Percentiles rank a stretch among this genome's conserved stretches.
phyloP scores from a whole-genome alignment of 306 rosid species.

The Boehmeria nivea region DNA sequence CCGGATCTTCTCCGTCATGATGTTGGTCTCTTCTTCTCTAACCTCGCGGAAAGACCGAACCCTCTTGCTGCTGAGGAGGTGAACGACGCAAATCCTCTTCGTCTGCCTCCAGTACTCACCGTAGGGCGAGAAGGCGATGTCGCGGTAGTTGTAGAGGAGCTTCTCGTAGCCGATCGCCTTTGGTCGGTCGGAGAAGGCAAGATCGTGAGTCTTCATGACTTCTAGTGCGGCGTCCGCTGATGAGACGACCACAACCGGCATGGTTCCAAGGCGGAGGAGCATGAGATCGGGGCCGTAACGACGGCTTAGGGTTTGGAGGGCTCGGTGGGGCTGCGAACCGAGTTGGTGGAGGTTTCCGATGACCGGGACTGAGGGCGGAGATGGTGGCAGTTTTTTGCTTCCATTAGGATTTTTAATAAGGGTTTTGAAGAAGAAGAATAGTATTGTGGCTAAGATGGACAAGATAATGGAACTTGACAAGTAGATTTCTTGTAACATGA shows the following conservation, averaged over 20 bases:
- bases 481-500: no score
- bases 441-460: no score
- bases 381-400: slow-evolving; percentile 21
- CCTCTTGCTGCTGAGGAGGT: slow-evolving; percentile 31
- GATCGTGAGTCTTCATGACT: slow-evolving; percentile 20
- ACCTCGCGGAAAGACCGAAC: slow-evolving; percentile 18
- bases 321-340: slow-evolving; percentile 31
- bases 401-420: no score
- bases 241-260: slow-evolving; percentile 28
- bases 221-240: slow-evolving; percentile 23
- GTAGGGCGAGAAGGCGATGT: slow-evolving; percentile 11
- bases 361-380: slow-evolving; percentile 29
- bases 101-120: slow-evolving; percentile 37
- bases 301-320: slow-evolving; percentile 13
- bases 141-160: no score
- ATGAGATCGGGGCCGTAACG: slow-evolving; percentile 33
- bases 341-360: slow-evolving; percentile 41
- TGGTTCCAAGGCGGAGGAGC: slow-evolving; percentile 22
- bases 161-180: no score
- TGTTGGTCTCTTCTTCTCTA: slow-evolving; percentile 15
- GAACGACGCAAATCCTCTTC: slow-evolving; percentile 22
- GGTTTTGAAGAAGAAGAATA: no score
- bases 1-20: background rate
- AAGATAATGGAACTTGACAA: no score
- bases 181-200: slow-evolving; percentile 14